phyloP scores from a whole-genome alignment of 2,329 filamentous ascomycete species.

The Fusarium duplospermum region DNA sequence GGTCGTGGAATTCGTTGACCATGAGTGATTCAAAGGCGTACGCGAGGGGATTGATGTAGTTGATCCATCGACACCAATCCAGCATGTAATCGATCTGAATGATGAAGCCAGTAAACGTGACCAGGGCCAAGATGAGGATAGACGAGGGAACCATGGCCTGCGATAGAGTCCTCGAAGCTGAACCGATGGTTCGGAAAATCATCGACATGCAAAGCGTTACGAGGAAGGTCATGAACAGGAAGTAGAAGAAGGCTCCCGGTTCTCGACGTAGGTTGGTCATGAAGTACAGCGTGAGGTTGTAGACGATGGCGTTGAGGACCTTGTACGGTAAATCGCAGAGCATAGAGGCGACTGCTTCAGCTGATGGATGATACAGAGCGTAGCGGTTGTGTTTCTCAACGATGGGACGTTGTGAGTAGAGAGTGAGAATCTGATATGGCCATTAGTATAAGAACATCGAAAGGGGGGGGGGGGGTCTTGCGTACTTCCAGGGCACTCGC shows the following conservation, averaged over 20 bases:
- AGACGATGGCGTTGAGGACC: slow-evolving; percentile 51
- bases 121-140: slow-evolving; percentile 47
- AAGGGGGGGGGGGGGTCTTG: rapidly evolving
- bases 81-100: slow-evolving; percentile 61
- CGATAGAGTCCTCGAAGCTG: slow-evolving; percentile 63
- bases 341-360: slow-evolving; percentile 48
- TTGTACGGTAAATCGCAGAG: slow-evolving; percentile 56
- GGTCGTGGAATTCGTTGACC: slow-evolving; percentile 71
- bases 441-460: slow-evolving; percentile 40
- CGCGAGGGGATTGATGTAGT: slow-evolving; percentile 71
- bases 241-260: slow-evolving; percentile 60
- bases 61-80: slow-evolving; percentile 75
- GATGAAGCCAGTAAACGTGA: slow-evolving; percentile 60
- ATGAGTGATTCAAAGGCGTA: slow-evolving; percentile 74
- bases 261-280: slow-evolving; percentile 58
- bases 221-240: slow-evolving; percentile 57
- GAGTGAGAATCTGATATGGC: slow-evolving; percentile 36
- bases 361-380: slow-evolving; percentile 49
- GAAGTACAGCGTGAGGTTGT: slow-evolving; percentile 61
- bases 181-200: slow-evolving; percentile 58
- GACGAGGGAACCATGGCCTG: slow-evolving; percentile 56
- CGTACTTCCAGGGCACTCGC: slow-evolving; percentile 46
- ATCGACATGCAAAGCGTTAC: slow-evolving; percentile 43
- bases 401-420: slow-evolving; percentile 48
- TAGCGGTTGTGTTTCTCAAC: slow-evolving; percentile 52